Evolutionary conservation across 2,329 filamentous ascomycete species (phyloP).

Genomic region (Scopulariopsis brevicaulis): DNA sequence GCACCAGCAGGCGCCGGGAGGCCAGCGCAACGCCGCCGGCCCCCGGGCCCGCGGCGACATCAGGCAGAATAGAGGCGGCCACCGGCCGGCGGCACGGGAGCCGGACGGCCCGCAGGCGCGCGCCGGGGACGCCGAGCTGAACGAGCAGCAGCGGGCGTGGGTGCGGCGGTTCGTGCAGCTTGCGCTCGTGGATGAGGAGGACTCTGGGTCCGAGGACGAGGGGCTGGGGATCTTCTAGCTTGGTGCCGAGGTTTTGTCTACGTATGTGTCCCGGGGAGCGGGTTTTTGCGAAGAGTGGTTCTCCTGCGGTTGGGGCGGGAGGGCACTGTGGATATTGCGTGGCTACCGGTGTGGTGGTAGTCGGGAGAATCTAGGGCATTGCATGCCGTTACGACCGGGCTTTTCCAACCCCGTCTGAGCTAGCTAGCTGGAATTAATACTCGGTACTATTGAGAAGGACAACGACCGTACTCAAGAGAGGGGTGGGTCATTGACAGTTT

Average conservation of each 20-base stretch:
- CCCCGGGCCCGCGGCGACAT: background rate
- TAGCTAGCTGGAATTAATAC: background rate
- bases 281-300: background rate
- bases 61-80: background rate
- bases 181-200: slow-evolving; percentile 40
- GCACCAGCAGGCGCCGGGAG: background rate
- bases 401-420: background rate
- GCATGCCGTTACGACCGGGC: background rate
- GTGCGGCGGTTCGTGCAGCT: slow-evolving; percentile 41
- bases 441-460: too few relatives aligned
- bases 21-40: background rate
- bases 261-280: background rate
- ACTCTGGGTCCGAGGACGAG: slow-evolving; percentile 30
- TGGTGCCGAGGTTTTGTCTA: background rate
- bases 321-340: background rate
- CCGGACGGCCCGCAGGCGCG: background rate
- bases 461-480: background rate
- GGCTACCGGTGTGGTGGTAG: background rate
- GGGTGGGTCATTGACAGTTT: background rate
- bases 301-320: background rate
- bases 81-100: background rate
- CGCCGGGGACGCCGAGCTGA: slow-evolving; percentile 20
- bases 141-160: slow-evolving; percentile 38
- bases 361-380: background rate
- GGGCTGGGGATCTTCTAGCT: background rate